These are phyloP conservation scores for Aegle marmelos DNA, from an alignment of 345 rosid genomes.

Conservation along the genomic window DNA sequence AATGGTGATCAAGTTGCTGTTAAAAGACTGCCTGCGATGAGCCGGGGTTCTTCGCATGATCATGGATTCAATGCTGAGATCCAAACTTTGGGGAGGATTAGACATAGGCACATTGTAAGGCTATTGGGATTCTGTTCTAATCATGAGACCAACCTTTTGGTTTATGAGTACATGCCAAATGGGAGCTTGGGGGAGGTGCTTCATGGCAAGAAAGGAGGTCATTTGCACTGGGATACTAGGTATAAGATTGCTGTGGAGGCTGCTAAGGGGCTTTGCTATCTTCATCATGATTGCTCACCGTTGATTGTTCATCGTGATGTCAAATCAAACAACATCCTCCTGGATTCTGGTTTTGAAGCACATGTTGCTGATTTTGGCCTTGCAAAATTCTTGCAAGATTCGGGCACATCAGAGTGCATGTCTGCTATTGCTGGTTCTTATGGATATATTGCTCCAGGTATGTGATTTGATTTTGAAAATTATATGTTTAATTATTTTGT, in stretches of 20 bases:
- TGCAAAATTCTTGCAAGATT: constrained; percentile 87
- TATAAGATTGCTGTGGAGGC: constrained; percentile 84
- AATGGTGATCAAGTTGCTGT: constrained; percentile 81
- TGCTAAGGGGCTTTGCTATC: constrained; percentile 85
- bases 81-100: constrained; percentile 81
- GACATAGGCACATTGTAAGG: constrained; percentile 86
- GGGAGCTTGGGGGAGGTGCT: constrained; percentile 90
- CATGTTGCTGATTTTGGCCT: constrained; percentile 97
- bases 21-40: constrained; percentile 73
- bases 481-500: not conserved
- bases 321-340: constrained; percentile 82
- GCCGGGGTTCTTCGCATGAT: constrained; percentile 89
- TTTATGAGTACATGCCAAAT: constrained; percentile 87
- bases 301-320: constrained; percentile 85
- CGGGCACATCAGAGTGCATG: constrained; percentile 94
- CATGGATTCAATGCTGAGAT: constrained; percentile 97
- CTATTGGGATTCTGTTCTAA: constrained; percentile 83
- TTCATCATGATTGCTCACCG: constrained; percentile 88
- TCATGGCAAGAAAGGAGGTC: constrained; percentile 92
- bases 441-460: constrained; percentile 96
- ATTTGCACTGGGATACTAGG: constrained; percentile 83
- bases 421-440: constrained; percentile 97
- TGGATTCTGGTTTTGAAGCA: constrained; percentile 79
- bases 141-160: constrained; percentile 85
- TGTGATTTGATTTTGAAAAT: constrained; percentile 21